A percentile compares a stretch with the other conserved stretches of the same genome.
phyloP scores from a whole-genome alignment of 2,329 filamentous ascomycete species.

The Ophiostoma pallidulum region DNA sequence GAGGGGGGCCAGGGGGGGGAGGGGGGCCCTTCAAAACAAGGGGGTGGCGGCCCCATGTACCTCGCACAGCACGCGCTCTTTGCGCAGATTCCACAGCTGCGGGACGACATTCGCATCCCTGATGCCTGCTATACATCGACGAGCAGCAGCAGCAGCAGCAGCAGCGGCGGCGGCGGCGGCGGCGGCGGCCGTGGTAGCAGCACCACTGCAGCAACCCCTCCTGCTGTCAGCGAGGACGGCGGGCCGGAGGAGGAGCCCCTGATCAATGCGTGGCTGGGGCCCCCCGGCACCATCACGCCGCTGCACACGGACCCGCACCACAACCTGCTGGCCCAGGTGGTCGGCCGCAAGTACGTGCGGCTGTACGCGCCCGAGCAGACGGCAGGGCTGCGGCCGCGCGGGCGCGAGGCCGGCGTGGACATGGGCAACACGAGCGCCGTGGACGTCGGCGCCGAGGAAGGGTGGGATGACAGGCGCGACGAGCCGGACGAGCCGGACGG shows the following conservation, averaged over 20 bases:
- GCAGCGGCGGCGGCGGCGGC: conserved; percentile 34
- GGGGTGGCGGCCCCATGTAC: conserved; percentile 52
- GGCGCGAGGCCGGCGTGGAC: conserved; percentile 61
- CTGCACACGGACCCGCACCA: conserved; percentile 92
- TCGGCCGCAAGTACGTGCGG: conserved; percentile 85
- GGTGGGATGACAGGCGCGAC: conserved; percentile 35
- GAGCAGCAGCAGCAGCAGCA: too few species aligned
- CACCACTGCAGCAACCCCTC: too few species aligned
- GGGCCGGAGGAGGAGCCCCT: background rate
- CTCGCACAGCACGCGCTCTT: conserved; percentile 89
- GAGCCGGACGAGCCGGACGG: conserved; percentile 21
- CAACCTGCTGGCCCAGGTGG: conserved; percentile 82
- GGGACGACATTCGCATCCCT: conserved; percentile 66
- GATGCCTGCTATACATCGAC: conserved; percentile 75
- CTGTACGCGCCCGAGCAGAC: conserved; percentile 65
- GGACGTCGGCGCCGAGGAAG: conserved; percentile 64
- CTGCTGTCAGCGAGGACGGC: too few species aligned
- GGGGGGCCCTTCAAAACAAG: background rate
- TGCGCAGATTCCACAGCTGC: conserved; percentile 66
- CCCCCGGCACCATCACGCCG: conserved; percentile 77
- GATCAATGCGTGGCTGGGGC: conserved; percentile 72
- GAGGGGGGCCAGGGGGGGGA: background rate
- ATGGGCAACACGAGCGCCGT: conserved; percentile 85
- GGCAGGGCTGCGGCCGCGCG: conserved; percentile 47
- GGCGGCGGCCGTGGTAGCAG: conserved; percentile 9